These are phyloP conservation scores for Aureobasidium vineae DNA, from an alignment of 2,329 filamentous ascomycete genomes.

Conservation along the genomic window DNA sequence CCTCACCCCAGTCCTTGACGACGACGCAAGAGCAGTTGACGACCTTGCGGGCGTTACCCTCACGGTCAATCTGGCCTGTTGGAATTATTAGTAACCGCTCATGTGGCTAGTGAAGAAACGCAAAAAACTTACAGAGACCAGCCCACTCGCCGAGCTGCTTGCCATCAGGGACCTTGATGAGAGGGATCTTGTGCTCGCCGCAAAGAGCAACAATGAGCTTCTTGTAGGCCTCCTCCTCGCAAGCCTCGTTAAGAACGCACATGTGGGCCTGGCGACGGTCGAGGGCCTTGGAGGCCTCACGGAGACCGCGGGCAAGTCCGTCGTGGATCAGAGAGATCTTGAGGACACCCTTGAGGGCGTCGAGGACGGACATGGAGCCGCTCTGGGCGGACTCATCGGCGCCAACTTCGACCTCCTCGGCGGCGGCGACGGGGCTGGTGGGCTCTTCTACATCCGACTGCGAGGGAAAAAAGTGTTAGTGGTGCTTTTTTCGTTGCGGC, in stretches of 20 bases:
- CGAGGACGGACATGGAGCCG: slow-evolving; percentile 90
- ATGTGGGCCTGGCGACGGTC: slow-evolving; percentile 99
- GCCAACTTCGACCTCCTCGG: slow-evolving; percentile 90
- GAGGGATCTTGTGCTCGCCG: slow-evolving; percentile 99
- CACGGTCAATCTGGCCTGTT: slow-evolving; percentile 93
- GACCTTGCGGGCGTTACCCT: slow-evolving; percentile 99
- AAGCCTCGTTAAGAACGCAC: slow-evolving; percentile 99
- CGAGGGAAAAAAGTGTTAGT: slow-evolving; percentile 1
- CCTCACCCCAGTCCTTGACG: slow-evolving; percentile 99
- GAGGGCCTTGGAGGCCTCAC: slow-evolving; percentile 97
- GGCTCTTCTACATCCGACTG: slow-evolving; percentile 99
- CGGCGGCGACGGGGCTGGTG: slow-evolving; percentile 73
- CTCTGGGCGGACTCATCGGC: slow-evolving; percentile 82
- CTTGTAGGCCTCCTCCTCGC: slow-evolving; percentile 99
- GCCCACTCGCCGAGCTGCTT: slow-evolving; percentile 99
- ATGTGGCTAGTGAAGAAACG: slow-evolving; percentile 7
- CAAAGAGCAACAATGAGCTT: slow-evolving; percentile 99
- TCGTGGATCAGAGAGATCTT: slow-evolving; percentile 99
- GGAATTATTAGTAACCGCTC: slow-evolving; percentile 17
- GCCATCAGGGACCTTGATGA: slow-evolving; percentile 99
- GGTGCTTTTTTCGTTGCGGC: neutral
- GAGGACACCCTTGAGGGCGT: slow-evolving; percentile 97
- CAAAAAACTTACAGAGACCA: slow-evolving; percentile 81
- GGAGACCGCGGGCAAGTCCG: slow-evolving; percentile 95
- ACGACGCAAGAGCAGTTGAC: slow-evolving; percentile 99